Evolutionary conservation across 1,139 yeast genomes (phyloP).

Genomic region (Dujonia santamariae): DNA sequence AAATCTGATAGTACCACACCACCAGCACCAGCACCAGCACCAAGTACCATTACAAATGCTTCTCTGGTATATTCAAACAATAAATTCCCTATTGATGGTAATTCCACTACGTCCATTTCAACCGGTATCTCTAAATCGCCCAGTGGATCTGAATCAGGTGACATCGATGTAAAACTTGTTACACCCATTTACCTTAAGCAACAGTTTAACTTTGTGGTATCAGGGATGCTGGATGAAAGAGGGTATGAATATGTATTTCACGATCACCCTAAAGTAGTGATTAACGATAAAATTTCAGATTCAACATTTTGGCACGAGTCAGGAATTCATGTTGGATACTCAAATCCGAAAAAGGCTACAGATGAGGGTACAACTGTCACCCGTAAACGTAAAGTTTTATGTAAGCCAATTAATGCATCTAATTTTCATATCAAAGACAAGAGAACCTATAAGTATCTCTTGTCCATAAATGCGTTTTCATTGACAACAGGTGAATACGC

Average conservation of each 20-base stretch:
- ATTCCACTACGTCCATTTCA: too few relatives aligned
- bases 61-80: too few relatives aligned
- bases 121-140: too few relatives aligned
- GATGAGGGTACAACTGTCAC: not conserved
- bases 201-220: conserved; percentile 24
- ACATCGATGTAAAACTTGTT: conserved; percentile 12
- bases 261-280: conserved; percentile 27
- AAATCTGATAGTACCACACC: too few relatives aligned
- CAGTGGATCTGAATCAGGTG: too few relatives aligned
- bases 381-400: too few relatives aligned
- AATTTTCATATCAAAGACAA: conserved; percentile 15
- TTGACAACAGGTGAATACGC: conserved; percentile 22
- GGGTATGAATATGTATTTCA: conserved; percentile 23
- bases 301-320: conserved; percentile 25
- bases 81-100: too few relatives aligned
- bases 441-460: conserved; percentile 19
- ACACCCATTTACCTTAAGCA: conserved; percentile 23
- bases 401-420: conserved; percentile 6
- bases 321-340: conserved; percentile 22
- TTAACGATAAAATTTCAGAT: conserved; percentile 19
- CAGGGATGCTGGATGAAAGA: conserved; percentile 17
- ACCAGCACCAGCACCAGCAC: too few relatives aligned
- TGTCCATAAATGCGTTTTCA: conserved; percentile 32
- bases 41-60: too few relatives aligned
- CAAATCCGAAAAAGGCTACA: not conserved